Conservation (phyloP, 2,329 filamentous ascomycete genomes). For the Tothia fuscella region DNA sequence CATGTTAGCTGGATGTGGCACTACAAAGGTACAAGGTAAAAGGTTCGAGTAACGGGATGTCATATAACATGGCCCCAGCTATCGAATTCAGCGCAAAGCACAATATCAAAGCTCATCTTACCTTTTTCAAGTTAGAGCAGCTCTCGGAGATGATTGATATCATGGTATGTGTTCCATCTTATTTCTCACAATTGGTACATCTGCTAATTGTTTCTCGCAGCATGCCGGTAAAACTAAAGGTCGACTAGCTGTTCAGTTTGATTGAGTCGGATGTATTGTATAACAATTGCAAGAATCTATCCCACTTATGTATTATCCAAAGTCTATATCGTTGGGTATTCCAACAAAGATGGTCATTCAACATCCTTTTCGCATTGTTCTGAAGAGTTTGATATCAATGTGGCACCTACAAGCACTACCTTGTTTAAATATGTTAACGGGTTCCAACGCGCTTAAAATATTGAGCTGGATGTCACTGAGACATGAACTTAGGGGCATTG, state of each 20-base stretch:
- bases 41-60: constrained; percentile 22
- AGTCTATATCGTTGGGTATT: too few relatives aligned
- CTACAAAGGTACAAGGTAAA: constrained; percentile 19
- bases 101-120: constrained; percentile 21
- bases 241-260: constrained; percentile 9
- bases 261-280: constrained; percentile 3
- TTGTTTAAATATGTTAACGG: too few relatives aligned
- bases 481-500: too few relatives aligned
- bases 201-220: constrained; percentile 2
- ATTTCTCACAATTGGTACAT: background rate
- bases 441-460: too few relatives aligned
- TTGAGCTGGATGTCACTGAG: too few relatives aligned
- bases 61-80: constrained; percentile 22
- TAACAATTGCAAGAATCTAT: too few relatives aligned
- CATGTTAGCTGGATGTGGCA: constrained; percentile 20
- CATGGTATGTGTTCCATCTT: constrained; percentile 16
- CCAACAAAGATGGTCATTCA: too few relatives aligned
- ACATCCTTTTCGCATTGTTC: too few relatives aligned
- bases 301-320: too few relatives aligned
- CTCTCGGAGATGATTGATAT: constrained; percentile 24
- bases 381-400: too few relatives aligned
- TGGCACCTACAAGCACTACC: too few relatives aligned
- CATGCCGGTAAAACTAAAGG: constrained; percentile 9
- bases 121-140: constrained; percentile 20
- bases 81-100: constrained; percentile 25